Conservation (phyloP, 1,284 basidiomycete genomes). For the Cutaneotrichosporon dermatis region DNA sequence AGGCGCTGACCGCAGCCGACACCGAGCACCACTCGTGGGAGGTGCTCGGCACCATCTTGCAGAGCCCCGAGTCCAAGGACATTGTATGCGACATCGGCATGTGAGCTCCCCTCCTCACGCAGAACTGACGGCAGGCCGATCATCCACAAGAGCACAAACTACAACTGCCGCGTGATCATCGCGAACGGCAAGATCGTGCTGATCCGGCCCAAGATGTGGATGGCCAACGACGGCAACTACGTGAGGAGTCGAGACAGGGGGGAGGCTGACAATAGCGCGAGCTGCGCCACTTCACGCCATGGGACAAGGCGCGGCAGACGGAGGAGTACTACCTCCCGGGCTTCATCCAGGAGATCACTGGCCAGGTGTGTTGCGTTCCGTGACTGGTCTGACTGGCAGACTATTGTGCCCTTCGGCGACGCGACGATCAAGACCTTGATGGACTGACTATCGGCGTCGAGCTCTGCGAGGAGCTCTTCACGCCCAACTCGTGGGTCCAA, state of each 20-base stretch:
- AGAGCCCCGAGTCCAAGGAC: constrained; percentile 67
- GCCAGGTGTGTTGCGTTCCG: constrained; percentile 60
- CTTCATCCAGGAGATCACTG: constrained; percentile 77
- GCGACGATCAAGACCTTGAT: constrained; percentile 90
- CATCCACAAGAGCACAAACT: constrained; percentile 92
- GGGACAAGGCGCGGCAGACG: constrained; percentile 78
- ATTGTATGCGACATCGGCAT: constrained; percentile 94
- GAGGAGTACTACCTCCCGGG: constrained; percentile 87
- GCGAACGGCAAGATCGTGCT: constrained; percentile 80
- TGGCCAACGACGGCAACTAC: constrained; percentile 98
- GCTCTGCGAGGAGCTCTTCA: constrained; percentile 95
- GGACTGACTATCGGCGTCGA: constrained; percentile 88
- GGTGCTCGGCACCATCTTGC: constrained; percentile 76
- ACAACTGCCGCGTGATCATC: constrained; percentile 91
- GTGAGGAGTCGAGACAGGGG: constrained; percentile 23
- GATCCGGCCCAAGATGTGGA: constrained; percentile 98
- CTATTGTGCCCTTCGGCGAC: constrained; percentile 82
- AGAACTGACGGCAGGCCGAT: constrained; percentile 66
- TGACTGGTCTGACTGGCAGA: too few relatives aligned
- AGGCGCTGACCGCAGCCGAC: constrained; percentile 60
- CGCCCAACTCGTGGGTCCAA: constrained; percentile 66
- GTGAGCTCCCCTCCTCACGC: constrained; percentile 54
- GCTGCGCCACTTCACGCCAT: constrained; percentile 92
- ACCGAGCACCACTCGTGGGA: constrained; percentile 96
- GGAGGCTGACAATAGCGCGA: constrained; percentile 57